These are phyloP conservation scores for Entomortierella parvispora DNA, from an alignment of 192 early-diverging fungal genomes.

Conservation along the genomic window DNA sequence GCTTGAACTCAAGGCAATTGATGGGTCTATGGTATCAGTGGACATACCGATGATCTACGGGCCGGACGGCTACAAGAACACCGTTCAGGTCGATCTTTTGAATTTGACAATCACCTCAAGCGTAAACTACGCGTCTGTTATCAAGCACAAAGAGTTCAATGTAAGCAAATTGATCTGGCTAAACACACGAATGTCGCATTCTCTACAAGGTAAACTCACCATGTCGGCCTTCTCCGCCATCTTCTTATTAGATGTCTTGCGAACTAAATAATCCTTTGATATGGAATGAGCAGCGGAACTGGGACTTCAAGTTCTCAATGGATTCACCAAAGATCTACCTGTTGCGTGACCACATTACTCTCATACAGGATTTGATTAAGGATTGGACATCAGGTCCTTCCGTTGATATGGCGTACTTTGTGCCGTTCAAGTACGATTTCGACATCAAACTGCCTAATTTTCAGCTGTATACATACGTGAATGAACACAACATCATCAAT, in stretches of 20 bases:
- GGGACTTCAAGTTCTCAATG: constrained; percentile 68
- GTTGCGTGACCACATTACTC: constrained; percentile 77
- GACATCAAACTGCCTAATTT: constrained; percentile 60
- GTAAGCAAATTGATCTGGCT: constrained; percentile 38
- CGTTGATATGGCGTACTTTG: constrained; percentile 67
- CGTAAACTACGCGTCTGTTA: constrained; percentile 71
- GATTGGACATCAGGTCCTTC: constrained; percentile 72
- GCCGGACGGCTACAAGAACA: constrained; percentile 64
- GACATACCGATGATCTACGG: constrained; percentile 66
- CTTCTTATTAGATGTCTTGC: constrained; percentile 60
- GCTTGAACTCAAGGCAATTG: constrained; percentile 69
- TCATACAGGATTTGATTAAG: constrained; percentile 76
- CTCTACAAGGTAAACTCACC: too few relatives aligned
- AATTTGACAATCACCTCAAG: constrained; percentile 66
- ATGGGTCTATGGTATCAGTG: constrained; percentile 63
- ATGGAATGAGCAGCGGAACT: constrained; percentile 78
- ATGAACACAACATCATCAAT: constrained; percentile 83
- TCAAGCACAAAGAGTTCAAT: constrained; percentile 61
- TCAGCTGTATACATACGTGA: constrained; percentile 71
- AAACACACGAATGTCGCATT: not conserved
- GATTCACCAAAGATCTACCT: constrained; percentile 64
- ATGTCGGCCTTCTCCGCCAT: not conserved
- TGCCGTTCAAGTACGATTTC: constrained; percentile 74
- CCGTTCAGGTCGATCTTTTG: constrained; percentile 59
- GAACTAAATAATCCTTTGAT: constrained; percentile 68